phyloP scores from a whole-genome alignment of 768 basidiomycete genomes.

The Brasilioporus rufonigricans region DNA sequence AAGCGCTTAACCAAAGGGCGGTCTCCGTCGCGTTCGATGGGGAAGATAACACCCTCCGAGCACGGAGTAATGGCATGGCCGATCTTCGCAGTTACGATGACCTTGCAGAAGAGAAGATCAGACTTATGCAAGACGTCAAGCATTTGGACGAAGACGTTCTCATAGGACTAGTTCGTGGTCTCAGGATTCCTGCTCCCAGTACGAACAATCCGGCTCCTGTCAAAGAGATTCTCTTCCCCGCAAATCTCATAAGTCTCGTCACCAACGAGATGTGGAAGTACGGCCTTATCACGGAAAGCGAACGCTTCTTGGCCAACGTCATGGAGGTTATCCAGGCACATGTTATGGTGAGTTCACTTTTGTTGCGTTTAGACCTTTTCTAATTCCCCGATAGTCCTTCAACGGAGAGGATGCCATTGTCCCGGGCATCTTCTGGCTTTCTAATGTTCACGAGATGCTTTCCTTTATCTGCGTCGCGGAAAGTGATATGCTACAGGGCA shows the following conservation, averaged over 20 bases:
- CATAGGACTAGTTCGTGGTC: slow-evolving; percentile 80
- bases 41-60: slow-evolving; percentile 68
- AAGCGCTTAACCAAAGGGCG: slow-evolving; percentile 73
- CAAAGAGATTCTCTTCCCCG: slow-evolving; percentile 98
- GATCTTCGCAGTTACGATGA: slow-evolving; percentile 81
- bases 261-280: slow-evolving; percentile 99
- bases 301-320: slow-evolving; percentile 96
- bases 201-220: slow-evolving; percentile 88
- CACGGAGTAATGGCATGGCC: slow-evolving; percentile 62
- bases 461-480: slow-evolving; percentile 99
- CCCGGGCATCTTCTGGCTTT: slow-evolving; percentile 99
- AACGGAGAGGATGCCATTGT: slow-evolving; percentile 91
- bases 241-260: slow-evolving; percentile 93
- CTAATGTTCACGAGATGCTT: slow-evolving; percentile 98
- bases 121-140: slow-evolving; percentile 87
- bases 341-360: slow-evolving; percentile 79
- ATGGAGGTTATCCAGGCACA: slow-evolving; percentile 98
- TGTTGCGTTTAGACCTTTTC: neutral
- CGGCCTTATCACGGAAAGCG: slow-evolving; percentile 93
- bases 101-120: slow-evolving; percentile 92
- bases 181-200: slow-evolving; percentile 92
- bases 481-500: slow-evolving; percentile 96
- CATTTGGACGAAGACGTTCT: slow-evolving; percentile 92
- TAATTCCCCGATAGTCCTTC: slow-evolving; percentile 59
- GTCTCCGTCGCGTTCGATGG: slow-evolving; percentile 88